phyloP scores from a whole-genome alignment of 2,329 filamentous ascomycete genomes.

The Fusarium irregulare region DNA sequence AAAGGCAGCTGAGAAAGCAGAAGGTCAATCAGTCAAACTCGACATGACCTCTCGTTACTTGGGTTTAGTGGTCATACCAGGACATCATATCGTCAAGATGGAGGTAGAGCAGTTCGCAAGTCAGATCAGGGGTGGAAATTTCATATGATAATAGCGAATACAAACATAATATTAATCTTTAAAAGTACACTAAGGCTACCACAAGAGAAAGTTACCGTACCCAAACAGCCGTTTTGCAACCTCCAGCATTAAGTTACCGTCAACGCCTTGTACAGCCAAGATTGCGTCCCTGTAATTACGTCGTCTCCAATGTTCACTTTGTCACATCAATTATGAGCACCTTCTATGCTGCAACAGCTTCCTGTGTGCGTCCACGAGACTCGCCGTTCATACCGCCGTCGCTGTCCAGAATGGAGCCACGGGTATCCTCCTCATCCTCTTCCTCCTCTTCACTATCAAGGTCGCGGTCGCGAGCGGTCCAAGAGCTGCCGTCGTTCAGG shows the following conservation, averaged over 20 bases:
- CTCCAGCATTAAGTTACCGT: conserved; percentile 37
- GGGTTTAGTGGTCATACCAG: conserved; percentile 89
- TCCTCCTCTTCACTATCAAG: conserved; percentile 74
- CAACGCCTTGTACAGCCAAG: conserved; percentile 46
- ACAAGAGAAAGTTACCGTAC: conserved; percentile 38
- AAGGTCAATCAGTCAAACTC: conserved; percentile 63
- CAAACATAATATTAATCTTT: conserved; percentile 44
- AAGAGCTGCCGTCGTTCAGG: conserved; percentile 82
- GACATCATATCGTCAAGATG: conserved; percentile 85
- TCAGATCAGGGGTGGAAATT: conserved; percentile 54
- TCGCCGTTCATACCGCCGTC: conserved; percentile 67
- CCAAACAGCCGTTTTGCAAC: conserved; percentile 42
- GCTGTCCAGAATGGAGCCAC: conserved; percentile 62
- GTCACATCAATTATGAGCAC: conserved; percentile 10
- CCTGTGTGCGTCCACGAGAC: conserved; percentile 66
- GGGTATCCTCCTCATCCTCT: conserved; percentile 67
- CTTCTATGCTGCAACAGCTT: conserved; percentile 59
- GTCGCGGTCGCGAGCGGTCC: conserved; percentile 79
- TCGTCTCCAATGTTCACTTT: conserved; percentile 16
- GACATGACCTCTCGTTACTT: conserved; percentile 88
- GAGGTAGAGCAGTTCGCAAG: conserved; percentile 83
- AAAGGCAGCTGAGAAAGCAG: conserved; percentile 51
- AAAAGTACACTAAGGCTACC: conserved; percentile 45
- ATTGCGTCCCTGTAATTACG: conserved; percentile 38
- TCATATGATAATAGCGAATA: conserved; percentile 23